Evolutionary conservation across 1,284 basidiomycete species (phyloP).

Genomic region (Rhodotorula sp.): DNA sequence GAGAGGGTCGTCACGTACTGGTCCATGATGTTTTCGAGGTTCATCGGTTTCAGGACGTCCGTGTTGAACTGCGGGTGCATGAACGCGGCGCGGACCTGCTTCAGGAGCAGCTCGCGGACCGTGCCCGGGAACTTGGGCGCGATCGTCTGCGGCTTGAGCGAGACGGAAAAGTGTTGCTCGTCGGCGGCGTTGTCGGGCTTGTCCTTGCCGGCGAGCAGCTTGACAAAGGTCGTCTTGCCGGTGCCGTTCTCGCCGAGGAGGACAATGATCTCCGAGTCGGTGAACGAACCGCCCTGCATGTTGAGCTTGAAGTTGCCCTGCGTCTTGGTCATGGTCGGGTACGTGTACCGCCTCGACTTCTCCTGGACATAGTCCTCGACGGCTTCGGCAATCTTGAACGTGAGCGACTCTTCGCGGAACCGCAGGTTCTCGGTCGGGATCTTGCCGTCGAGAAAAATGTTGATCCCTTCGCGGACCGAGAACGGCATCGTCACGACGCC

Average conservation of each 20-base stretch:
- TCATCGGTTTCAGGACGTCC: constrained; percentile 93
- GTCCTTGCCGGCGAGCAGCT: constrained; percentile 79
- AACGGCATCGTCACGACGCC: constrained; percentile 97
- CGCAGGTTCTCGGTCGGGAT: constrained; percentile 97
- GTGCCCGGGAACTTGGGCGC: constrained; percentile 92
- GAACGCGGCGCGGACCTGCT: constrained; percentile 88
- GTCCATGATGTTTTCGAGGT: constrained; percentile 84
- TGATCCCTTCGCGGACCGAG: constrained; percentile 96
- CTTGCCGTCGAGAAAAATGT: constrained; percentile 96
- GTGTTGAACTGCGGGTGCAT: constrained; percentile 96
- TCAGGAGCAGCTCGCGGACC: constrained; percentile 85
- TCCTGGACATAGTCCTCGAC: constrained; percentile 80
- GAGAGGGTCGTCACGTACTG: constrained; percentile 94
- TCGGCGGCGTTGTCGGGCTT: constrained; percentile 78
- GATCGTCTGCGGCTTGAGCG: constrained; percentile 93
- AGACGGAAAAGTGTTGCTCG: constrained; percentile 75
- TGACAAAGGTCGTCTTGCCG: constrained; percentile 94
- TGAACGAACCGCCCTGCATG: constrained; percentile 80
- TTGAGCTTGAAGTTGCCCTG: constrained; percentile 89
- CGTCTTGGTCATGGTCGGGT: constrained; percentile 93
- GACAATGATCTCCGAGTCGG: constrained; percentile 95
- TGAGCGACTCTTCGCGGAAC: constrained; percentile 88
- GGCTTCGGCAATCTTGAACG: constrained; percentile 94
- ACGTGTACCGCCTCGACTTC: constrained; percentile 80
- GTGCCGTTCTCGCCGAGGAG: constrained; percentile 97